Conservation (phyloP, 257 asterid species). For the Scutellaria minor region DNA sequence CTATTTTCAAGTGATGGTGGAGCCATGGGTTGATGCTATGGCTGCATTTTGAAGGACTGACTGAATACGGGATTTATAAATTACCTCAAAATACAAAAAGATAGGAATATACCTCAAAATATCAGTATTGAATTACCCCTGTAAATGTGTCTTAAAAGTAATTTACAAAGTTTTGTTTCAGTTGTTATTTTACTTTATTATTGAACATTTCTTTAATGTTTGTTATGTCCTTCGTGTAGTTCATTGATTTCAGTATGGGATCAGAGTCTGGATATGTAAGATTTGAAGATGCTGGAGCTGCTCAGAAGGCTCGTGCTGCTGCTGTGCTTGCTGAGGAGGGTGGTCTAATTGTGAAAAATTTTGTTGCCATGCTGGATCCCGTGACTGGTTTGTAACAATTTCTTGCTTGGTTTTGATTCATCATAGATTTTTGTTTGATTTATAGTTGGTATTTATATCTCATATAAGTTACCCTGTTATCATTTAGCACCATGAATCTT, state of each 20-base stretch:
- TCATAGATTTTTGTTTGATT: neutral
- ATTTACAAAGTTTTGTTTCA: neutral
- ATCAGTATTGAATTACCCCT: neutral
- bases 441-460: no score
- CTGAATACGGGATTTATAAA: neutral
- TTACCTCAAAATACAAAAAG: neutral
- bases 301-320: constrained; percentile 92
- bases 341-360: constrained; percentile 84
- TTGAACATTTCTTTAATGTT: neutral
- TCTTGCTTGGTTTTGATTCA: neutral
- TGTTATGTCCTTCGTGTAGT: constrained; percentile 49
- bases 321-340: constrained; percentile 87
- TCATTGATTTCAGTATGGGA: constrained; percentile 79
- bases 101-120: neutral
- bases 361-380: constrained; percentile 75
- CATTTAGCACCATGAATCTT: neutral
- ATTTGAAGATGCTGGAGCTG: constrained; percentile 80
- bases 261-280: constrained; percentile 76
- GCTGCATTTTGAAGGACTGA: no score
- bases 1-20: neutral
- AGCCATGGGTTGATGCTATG: neutral
- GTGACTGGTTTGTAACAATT: constrained; percentile 64
- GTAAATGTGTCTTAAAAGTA: neutral
- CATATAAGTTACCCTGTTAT: neutral
- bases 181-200: neutral